Base-by-base conservation (phyloP, 768 basidiomycete genomes). In the Podaxis sp. region DNA sequence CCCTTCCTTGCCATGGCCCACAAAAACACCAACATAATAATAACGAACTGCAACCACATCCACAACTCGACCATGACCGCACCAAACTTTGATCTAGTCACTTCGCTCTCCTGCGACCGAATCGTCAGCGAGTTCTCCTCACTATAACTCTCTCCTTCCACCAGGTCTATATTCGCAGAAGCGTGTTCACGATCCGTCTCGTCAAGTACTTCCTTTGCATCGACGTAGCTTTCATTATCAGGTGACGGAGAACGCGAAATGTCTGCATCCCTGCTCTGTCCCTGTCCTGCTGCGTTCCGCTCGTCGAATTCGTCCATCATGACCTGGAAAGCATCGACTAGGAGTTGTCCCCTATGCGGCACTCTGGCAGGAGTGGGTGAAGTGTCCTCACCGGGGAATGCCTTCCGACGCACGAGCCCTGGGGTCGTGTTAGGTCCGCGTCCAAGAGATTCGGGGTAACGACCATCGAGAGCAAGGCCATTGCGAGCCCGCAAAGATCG, bases 21-120 rank as follows among this genome's bases (percentile, higher is more conserved):
- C 58, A 94, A 71, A 72, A 94, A 94, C 57, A 93, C 86, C 46
- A 87, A 59, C 36, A 93, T 80, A 65, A 94, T 85, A 64, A 93
- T 79, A 7, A 72, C 77, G 69, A 94, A 93, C 73, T 94, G 93
- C 63, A 93, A 71, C 90, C 91, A 92, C 65, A 94, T 73, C 93
- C 93, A 94, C 22, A 90, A 71, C 74, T 92, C 89, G 54, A 94
- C 67, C 65, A 93, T 71, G 54, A 89, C 74, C 43, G 71, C 71
- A 6, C 71, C 75, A n/a, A 76, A 61, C 55, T 69, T 67, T 38
- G 68, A 67, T 63, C 65, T 70, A 61, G 65, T 66, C 24, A 68
- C 64, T 12, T 61, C 65, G 22, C 63, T 60, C 33, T 67, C 63
- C 15, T 57, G 58, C 11, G 65, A 64, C 17, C 8, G 25, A n/a